These are phyloP conservation scores for Penicillium sp. DNA, from an alignment of 2,329 filamentous ascomycete species.

Conservation along the genomic window DNA sequence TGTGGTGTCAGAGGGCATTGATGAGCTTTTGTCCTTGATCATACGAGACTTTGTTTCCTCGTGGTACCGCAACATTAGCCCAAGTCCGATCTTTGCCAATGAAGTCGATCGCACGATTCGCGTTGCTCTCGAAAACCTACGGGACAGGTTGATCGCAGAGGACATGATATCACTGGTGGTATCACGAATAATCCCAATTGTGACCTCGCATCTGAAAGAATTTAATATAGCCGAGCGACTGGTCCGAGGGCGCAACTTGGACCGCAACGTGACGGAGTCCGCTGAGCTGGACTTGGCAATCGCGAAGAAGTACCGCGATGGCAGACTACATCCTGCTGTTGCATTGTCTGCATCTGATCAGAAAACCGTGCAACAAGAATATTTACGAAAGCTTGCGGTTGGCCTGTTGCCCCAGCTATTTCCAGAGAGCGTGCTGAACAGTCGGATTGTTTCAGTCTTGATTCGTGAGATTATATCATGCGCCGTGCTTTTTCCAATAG, in stretches of 20 bases:
- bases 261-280: constrained; percentile 88
- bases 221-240: constrained; percentile 87
- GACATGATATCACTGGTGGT: constrained; percentile 85
- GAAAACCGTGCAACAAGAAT: constrained; percentile 82
- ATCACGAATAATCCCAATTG: constrained; percentile 78
- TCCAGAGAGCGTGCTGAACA: constrained; percentile 71
- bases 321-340: constrained; percentile 83
- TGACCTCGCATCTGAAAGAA: constrained; percentile 85
- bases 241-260: constrained; percentile 84
- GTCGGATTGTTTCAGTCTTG: constrained; percentile 76
- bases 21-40: constrained; percentile 74
- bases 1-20: constrained; percentile 75
- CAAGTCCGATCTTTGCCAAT: constrained; percentile 75
- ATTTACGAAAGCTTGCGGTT: constrained; percentile 74
- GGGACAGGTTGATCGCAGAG: constrained; percentile 70
- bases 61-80: constrained; percentile 88
- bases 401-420: constrained; percentile 74
- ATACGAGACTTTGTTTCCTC: constrained; percentile 80
- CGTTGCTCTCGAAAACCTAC: constrained; percentile 68
- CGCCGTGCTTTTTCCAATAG: constrained; percentile 79
- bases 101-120: constrained; percentile 83
- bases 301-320: constrained; percentile 88
- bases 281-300: constrained; percentile 95
- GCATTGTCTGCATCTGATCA: constrained; percentile 80
- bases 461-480: constrained; percentile 90